Evolutionary conservation across 306 rosid species (phyloP), one percentile per base, ranked within the genome.

Genomic region (Medicago ruthenica): DNA sequence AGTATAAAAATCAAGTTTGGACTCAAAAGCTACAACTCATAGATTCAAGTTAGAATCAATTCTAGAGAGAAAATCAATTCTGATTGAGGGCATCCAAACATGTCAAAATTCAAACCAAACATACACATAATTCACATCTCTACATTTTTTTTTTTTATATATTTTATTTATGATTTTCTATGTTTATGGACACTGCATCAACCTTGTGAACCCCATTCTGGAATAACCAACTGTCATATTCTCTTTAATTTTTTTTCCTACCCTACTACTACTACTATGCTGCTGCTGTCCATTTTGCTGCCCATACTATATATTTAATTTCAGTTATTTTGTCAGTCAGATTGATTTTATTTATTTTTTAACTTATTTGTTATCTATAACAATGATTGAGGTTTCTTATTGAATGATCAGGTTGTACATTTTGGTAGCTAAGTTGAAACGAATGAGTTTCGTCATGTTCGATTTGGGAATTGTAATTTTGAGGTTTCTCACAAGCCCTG

Each of bases 381-480:
- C 61, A 51, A 45, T 78, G 77, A 53, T 31, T 72, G 72, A 47
- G 22, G 27, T 68, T 31, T 76, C 8, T 27, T 55, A 16, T 14
- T 24, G 4, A 53, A 57, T 76, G 68, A 36, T 76, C 85, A 87
- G 92, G 80, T 81, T 79, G 73, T 9, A 27, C 20, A 81, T 60
- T 60, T 36, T 58, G 82, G 69, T 61, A 74, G 53, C 20, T 31
- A 50, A 72, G 34, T 57, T 80, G 69, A 58, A 59, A 76, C 59
- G 20, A 36, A 10, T 68, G 77, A 71, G 65, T 78, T 76, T 71
- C 58, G 20, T 73, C 81, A 75, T 83, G 89, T 80, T 82, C 59
- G 82, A 85, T 71, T 65, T 88, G 79, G 83, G 78, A 44, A 70
- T 75, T 72, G 67, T 85, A 70, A 27, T 90, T 85, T 59, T 80